A percentile compares a stretch with the other conserved stretches of the same genome.
Conservation (phyloP, 2,329 filamentous ascomycete species). For the Trichoderma aggressivum region DNA sequence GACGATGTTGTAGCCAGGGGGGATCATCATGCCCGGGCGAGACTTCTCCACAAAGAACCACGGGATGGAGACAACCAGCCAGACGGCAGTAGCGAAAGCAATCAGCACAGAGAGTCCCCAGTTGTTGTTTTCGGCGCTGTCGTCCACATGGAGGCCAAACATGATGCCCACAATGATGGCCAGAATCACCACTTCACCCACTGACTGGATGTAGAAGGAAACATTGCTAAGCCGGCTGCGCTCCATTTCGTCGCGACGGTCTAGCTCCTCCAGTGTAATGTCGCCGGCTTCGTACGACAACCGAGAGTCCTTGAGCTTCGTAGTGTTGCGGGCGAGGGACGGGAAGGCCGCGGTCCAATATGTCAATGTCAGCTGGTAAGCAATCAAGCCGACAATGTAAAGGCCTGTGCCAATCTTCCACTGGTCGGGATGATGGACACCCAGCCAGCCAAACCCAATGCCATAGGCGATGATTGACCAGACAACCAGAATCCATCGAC, state of each 20-base stretch:
- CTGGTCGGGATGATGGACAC: conserved; percentile 56
- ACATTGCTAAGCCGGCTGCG: conserved; percentile 61
- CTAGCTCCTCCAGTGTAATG: conserved; percentile 58
- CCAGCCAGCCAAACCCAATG: conserved; percentile 65
- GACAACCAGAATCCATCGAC: conserved; percentile 56
- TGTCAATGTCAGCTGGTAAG: conserved; percentile 64
- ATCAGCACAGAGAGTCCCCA: conserved; percentile 64
- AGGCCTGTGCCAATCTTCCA: conserved; percentile 60
- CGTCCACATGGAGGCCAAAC: conserved; percentile 59
- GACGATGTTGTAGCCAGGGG: conserved; percentile 44
- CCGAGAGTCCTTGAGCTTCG: conserved; percentile 33
- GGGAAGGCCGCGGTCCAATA: conserved; percentile 64
- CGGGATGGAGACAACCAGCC: conserved; percentile 60
- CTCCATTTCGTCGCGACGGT: conserved; percentile 59
- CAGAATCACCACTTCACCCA: conserved; percentile 60
- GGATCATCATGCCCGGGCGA: conserved; percentile 52
- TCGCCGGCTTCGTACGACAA: conserved; percentile 36
- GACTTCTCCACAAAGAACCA: conserved; percentile 66
- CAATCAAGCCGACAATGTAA: conserved; percentile 64
- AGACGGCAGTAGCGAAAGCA: conserved; percentile 61
- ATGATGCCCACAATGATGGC: conserved; percentile 64
- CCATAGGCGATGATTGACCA: conserved; percentile 59
- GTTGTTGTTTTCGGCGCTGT: conserved; percentile 58
- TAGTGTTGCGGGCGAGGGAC: conserved; percentile 37
- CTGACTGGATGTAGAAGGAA: conserved; percentile 61